Conservation (phyloP, 306 rosid species). For the Cucurbita argyrosperma region DNA sequence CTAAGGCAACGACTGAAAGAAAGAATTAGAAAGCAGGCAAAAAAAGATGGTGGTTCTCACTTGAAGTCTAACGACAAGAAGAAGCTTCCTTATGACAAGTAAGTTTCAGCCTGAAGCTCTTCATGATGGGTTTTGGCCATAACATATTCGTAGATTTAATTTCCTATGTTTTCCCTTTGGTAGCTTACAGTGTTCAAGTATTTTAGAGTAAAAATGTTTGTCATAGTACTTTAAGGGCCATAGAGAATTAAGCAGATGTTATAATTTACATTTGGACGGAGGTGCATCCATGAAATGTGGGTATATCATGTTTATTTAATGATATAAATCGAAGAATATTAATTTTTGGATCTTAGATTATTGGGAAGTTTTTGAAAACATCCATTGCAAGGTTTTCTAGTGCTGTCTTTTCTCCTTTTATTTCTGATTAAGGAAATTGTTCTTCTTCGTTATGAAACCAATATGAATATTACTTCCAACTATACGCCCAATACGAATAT, state of each 20-base stretch:
- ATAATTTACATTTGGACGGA: too few relatives aligned
- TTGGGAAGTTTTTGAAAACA: background rate
- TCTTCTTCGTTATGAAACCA: background rate
- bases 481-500: background rate
- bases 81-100: conserved; percentile 62
- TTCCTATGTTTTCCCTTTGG: background rate
- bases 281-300: too few relatives aligned
- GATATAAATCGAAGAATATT: background rate
- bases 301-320: background rate
- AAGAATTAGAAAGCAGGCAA: conserved; percentile 34
- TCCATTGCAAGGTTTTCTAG: background rate
- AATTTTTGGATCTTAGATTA: background rate
- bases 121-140: background rate
- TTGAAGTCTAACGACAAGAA: conserved; percentile 22
- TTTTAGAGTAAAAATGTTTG: background rate
- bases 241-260: background rate
- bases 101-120: conserved; percentile 14
- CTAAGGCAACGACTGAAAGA: conserved; percentile 68
- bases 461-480: background rate
- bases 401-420: background rate
- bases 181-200: background rate
- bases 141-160: background rate
- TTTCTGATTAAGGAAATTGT: background rate
- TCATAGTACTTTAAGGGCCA: background rate
- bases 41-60: conserved; percentile 29